Evolutionary conservation across 108 stramenopile species (phyloP), one percentile per base, ranked within the genome.

Genomic region (Nannochloropsis oceanica): DNA sequence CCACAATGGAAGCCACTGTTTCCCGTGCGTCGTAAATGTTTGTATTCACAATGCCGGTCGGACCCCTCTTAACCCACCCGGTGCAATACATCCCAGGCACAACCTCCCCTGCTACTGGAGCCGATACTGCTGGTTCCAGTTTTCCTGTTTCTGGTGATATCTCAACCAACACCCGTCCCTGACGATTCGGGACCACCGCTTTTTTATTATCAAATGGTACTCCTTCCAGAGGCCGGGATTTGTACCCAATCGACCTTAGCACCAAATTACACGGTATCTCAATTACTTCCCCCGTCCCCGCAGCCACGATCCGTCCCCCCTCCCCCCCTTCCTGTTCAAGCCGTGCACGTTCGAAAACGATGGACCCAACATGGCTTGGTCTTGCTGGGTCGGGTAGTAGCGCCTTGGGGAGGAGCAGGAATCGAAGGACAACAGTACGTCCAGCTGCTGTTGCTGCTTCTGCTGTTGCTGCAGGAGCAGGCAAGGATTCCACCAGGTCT

Each of bases 61-160:
- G 98, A 13, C 99, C 98, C 14, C 99, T 94, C 87, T 97, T 96
- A 22, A 97, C 91, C 99, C 99, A 99, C 22, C 99, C 99, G 11
- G 94, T 84, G 44, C 93, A 93, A 86, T 97, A 99, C 80, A 97
- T 83, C 25, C 92, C 91, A n/a, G 59, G 59, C 79, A 79, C 83
- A 26, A 27, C 82, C 43, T 12, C 46, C 26, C 79, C 90, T 44
- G 81, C 42, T 25, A 92, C 95, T 44, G 92, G 94, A n/a, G 90
- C 79, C 0, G 18, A 2, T 20, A 43, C 14, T 43, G 44, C 24
- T 34, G 34, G 34, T 34, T 34, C 34, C 5, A 34, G 5, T 34
- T 34, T 34, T 34, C 34, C 34, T 2, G 81, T 22, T 24, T 26
- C 25, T 26, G 25, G 25, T 22, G 5, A 3, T 22, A 7, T 26